Evolutionary conservation across 2,329 filamentous ascomycete genomes (phyloP).

Genomic region (Pyricularia grisea): DNA sequence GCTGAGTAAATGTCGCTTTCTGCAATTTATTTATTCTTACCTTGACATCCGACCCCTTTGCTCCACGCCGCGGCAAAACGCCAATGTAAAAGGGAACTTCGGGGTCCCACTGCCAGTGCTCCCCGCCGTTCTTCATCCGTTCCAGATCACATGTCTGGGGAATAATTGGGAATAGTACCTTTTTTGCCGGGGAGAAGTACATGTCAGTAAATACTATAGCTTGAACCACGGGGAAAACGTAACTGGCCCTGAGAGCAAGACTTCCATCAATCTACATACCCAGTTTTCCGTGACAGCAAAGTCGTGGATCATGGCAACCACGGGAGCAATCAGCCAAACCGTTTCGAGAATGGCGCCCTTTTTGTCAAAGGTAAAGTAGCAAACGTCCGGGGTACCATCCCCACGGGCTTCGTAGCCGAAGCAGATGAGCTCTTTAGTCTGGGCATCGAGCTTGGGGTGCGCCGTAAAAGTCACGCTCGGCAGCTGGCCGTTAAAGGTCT

Average conservation of each 20-base stretch:
- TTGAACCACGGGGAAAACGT: not conserved
- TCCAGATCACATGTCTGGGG: conserved; percentile 24
- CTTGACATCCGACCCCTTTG: conserved; percentile 22
- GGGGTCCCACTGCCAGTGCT: conserved; percentile 29
- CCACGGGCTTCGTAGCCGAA: conserved; percentile 25
- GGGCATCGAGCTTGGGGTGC: conserved; percentile 26
- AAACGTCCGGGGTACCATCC: not conserved
- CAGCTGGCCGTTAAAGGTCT: conserved; percentile 26
- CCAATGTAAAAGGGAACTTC: conserved; percentile 15
- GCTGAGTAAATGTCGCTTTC: not conserved
- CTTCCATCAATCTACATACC: conserved; percentile 11
- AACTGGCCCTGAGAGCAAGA: not conserved
- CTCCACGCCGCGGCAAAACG: conserved; percentile 13
- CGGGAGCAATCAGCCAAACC: conserved; percentile 19
- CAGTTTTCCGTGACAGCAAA: conserved; percentile 30
- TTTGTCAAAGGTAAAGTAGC: not conserved
- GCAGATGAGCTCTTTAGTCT: conserved; percentile 20
- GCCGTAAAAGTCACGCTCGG: conserved; percentile 24
- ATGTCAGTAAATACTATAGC: not conserved
- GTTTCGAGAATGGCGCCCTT: not conserved
- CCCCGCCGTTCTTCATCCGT: conserved; percentile 24
- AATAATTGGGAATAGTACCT: conserved; percentile 22
- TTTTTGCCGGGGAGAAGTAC: not conserved
- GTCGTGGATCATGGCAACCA: conserved; percentile 30
- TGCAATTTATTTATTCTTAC: conserved; percentile 7